These are phyloP conservation scores for Carex parvula DNA, from an alignment of 176 grass and related monocot genomes.

Conservation along the genomic window DNA sequence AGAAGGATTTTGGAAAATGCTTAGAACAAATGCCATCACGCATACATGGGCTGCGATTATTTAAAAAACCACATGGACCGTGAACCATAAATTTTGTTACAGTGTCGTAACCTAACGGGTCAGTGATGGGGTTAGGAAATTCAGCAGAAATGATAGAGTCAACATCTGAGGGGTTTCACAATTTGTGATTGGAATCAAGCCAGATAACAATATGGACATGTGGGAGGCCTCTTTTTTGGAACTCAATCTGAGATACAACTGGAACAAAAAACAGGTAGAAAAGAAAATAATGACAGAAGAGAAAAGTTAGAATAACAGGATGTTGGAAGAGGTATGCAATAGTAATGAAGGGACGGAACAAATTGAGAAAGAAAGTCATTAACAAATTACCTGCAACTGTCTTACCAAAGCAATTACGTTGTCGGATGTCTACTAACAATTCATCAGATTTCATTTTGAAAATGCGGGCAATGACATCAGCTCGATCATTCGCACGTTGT, in stretches of 20 bases:
- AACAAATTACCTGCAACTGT: background rate
- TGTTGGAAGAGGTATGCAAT: no score
- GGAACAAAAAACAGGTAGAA: background rate
- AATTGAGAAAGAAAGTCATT: no score
- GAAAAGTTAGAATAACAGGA: background rate
- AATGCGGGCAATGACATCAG: slow-evolving; percentile 14
- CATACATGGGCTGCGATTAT: slow-evolving; percentile 20
- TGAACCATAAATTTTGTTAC: slow-evolving; percentile 17
- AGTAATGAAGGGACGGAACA: no score
- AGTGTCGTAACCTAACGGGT: background rate
- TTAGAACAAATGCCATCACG: background rate
- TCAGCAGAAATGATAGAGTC: background rate
- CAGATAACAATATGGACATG: background rate
- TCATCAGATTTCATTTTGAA: slow-evolving; percentile 20
- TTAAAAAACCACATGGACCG: background rate
- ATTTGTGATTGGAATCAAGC: background rate
- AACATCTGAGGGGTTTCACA: background rate
- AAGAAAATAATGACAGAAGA: background rate
- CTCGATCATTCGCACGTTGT: slow-evolving; percentile 6
- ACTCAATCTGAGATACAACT: slow-evolving; percentile 6
- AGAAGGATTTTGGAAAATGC: slow-evolving; percentile 18
- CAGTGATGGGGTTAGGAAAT: background rate
- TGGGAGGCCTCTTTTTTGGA: background rate
- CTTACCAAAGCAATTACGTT: background rate
- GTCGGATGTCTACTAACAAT: background rate